Evolutionary conservation across 2,329 filamentous ascomycete species (phyloP).

Genomic region (Plenodomus tracheiphilus): DNA sequence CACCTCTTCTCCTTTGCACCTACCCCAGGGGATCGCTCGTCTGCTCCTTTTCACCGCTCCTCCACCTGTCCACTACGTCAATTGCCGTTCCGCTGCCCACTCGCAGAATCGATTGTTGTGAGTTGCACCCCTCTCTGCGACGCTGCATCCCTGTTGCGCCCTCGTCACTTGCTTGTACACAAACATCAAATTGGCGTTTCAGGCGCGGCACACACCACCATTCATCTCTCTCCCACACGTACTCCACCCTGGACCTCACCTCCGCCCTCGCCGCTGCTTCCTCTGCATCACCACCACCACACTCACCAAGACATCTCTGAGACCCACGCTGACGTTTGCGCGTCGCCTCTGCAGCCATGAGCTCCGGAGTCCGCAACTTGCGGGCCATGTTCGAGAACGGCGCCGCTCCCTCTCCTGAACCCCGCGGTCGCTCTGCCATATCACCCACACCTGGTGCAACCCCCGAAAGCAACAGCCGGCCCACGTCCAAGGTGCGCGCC

Average conservation of each 20-base stretch:
- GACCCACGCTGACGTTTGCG: slow-evolving; percentile 29
- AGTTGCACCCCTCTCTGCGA: slow-evolving; percentile 17
- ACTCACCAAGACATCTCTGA: slow-evolving; percentile 19
- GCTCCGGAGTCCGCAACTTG: slow-evolving; percentile 53
- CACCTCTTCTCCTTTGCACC: not conserved
- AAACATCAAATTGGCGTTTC: slow-evolving; percentile 28
- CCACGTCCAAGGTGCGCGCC: slow-evolving; percentile 51
- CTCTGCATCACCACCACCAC: slow-evolving; percentile 2
- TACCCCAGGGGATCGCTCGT: slow-evolving; percentile 1
- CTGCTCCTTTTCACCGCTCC: slow-evolving; percentile 5
- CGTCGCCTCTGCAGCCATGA: slow-evolving; percentile 50
- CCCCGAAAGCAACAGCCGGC: slow-evolving; percentile 36
- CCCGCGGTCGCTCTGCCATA: slow-evolving; percentile 50
- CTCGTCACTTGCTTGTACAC: slow-evolving; percentile 24
- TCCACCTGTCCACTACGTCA: slow-evolving; percentile 1
- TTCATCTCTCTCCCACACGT: slow-evolving; percentile 32
- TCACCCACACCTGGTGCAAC: slow-evolving; percentile 26
- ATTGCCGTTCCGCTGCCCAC: slow-evolving; percentile 6
- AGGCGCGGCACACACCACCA: slow-evolving; percentile 26
- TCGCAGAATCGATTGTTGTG: slow-evolving; percentile 16
- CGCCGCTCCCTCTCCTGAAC: slow-evolving; percentile 44
- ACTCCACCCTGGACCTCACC: slow-evolving; percentile 1
- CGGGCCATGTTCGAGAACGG: slow-evolving; percentile 55
- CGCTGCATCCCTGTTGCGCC: slow-evolving; percentile 19
- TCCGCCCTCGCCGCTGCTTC: not conserved